A percentile compares a stretch with the other conserved stretches of the same genome.
Evolutionary conservation across 1,284 basidiomycete genomes (phyloP).

Genomic region (Cystobasidium sp.): DNA sequence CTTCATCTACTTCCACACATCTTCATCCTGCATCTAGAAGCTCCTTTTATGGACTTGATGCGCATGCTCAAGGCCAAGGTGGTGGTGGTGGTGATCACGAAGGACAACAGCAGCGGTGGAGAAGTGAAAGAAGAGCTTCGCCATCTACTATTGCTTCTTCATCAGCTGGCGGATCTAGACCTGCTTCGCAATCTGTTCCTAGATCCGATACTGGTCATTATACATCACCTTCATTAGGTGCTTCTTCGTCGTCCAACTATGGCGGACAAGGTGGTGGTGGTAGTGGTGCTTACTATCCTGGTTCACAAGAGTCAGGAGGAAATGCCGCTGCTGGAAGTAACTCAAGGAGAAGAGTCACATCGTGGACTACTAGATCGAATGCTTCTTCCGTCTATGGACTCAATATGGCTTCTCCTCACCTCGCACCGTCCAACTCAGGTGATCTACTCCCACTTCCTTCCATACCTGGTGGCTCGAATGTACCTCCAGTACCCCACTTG

Average conservation of each 20-base stretch:
- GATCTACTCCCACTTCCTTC: conserved; percentile 1
- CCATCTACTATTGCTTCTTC: conserved; percentile 3
- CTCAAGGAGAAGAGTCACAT: conserved; percentile 21
- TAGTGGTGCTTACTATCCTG: neutral
- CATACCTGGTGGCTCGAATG: neutral
- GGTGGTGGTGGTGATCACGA: neutral
- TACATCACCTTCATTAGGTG: conserved; percentile 9
- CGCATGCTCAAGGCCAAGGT: neutral
- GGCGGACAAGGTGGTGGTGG: neutral
- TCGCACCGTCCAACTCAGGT: neutral
- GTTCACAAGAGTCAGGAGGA: too few species aligned
- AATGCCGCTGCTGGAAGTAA: too few species aligned
- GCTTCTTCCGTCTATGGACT: conserved; percentile 38
- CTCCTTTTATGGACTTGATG: conserved; percentile 7
- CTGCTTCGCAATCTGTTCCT: conserved; percentile 19
- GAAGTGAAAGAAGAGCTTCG: conserved; percentile 12
- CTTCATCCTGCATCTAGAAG: conserved; percentile 4
- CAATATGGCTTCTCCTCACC: conserved; percentile 24
- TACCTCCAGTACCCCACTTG: conserved; percentile 61
- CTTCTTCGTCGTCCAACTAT: neutral
- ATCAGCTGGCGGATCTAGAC: neutral
- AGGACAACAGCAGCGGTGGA: conserved; percentile 12
- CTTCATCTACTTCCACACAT: conserved; percentile 13
- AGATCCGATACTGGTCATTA: conserved; percentile 5
- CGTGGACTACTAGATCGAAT: conserved; percentile 28